These are phyloP conservation scores for Malus hybrid DNA, from an alignment of 331 rosid species.

Conservation along the genomic window DNA sequence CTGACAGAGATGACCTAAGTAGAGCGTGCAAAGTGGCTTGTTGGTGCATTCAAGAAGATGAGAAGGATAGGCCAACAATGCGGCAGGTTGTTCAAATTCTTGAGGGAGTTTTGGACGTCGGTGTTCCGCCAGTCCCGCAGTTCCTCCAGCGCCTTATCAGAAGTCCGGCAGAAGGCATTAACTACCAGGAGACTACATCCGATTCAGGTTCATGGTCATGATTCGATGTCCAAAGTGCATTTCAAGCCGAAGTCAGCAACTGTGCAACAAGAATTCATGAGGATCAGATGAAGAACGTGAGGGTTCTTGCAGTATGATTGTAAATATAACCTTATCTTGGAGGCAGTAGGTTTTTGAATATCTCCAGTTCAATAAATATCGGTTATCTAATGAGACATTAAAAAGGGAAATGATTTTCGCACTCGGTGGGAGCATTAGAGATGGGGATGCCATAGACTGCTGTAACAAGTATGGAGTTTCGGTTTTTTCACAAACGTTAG, in stretches of 20 bases:
- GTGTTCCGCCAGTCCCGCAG: conserved; percentile 21
- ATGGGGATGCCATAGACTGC: conserved; percentile 76
- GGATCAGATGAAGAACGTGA: background rate
- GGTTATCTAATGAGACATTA: too few species aligned
- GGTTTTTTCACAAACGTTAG: conserved; percentile 72
- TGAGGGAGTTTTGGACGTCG: conserved; percentile 8
- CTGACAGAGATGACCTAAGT: conserved; percentile 9
- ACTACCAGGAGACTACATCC: background rate
- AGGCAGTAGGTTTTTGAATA: background rate
- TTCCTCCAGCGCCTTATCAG: background rate
- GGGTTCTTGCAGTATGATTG: background rate
- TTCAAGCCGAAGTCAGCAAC: background rate
- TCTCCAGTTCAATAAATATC: too few species aligned
- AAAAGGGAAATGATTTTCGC: too few species aligned
- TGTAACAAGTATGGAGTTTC: conserved; percentile 87
- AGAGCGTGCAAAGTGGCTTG: conserved; percentile 29
- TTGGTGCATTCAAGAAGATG: conserved; percentile 36
- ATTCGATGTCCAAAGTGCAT: background rate
- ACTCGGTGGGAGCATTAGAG: conserved; percentile 77
- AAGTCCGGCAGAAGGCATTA: background rate
- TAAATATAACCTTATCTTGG: too few species aligned
- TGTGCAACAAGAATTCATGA: background rate
- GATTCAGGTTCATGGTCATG: background rate
- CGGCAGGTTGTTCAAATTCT: conserved; percentile 18
- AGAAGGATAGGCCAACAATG: conserved; percentile 26